These are phyloP conservation scores for Chaetoscypha palmicola DNA, from an alignment of 2,329 filamentous ascomycete genomes.

Conservation along the genomic window DNA sequence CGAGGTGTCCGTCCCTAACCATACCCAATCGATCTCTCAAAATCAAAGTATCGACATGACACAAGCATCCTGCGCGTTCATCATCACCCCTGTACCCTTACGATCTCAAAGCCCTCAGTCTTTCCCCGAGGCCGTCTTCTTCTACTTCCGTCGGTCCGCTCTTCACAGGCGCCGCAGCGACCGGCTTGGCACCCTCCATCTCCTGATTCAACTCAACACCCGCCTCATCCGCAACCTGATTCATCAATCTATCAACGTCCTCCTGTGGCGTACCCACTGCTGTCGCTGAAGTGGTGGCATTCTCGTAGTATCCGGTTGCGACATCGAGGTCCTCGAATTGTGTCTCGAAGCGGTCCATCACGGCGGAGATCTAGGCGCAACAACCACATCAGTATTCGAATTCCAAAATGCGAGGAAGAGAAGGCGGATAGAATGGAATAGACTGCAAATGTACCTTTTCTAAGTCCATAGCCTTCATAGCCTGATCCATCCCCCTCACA, in stretches of 20 bases:
- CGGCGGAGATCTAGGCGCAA: slow-evolving; percentile 47
- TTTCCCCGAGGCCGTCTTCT: slow-evolving; percentile 64
- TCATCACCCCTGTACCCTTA: no score
- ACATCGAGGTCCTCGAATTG: slow-evolving; percentile 45
- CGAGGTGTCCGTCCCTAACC: no score
- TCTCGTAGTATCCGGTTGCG: slow-evolving; percentile 57
- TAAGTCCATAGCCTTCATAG: slow-evolving; percentile 57
- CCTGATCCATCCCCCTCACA: slow-evolving; percentile 53
- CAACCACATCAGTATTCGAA: slow-evolving; percentile 1
- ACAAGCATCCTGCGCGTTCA: no score
- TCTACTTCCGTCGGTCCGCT: slow-evolving; percentile 68
- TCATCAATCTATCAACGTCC: slow-evolving; percentile 78
- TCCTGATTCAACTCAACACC: slow-evolving; percentile 76
- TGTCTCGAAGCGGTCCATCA: slow-evolving; percentile 60
- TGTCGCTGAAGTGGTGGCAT: slow-evolving; percentile 74
- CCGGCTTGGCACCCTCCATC: slow-evolving; percentile 51
- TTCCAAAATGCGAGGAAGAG: neutral
- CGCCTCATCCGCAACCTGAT: slow-evolving; percentile 80
- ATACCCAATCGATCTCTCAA: no score
- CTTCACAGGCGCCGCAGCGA: slow-evolving; percentile 50
- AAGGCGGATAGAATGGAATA: neutral
- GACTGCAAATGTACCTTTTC: slow-evolving; percentile 41
- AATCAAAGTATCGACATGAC: no score
- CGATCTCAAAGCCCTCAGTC: slow-evolving; percentile 45
- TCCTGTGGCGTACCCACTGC: slow-evolving; percentile 69